Base-by-base conservation (phyloP, 2,329 filamentous ascomycete genomes). In the Stagonosporopsis cucurbitacearum region DNA sequence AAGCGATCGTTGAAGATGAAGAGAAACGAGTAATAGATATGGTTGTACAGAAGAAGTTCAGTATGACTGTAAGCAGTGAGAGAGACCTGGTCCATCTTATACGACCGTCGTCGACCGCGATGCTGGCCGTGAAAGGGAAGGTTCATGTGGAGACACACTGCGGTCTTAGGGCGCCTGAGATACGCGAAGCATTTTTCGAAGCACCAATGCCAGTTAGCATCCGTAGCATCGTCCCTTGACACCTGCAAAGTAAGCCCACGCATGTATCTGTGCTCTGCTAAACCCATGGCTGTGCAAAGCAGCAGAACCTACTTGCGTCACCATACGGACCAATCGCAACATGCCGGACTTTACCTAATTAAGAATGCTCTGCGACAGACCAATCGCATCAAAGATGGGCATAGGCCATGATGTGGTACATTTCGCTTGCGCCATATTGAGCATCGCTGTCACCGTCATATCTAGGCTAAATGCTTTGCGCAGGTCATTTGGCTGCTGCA, bases 271-370 rank as follows among this genome's bases (percentile, higher is more conserved):
- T 46, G 46, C 52, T 33, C 19, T 15, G 7, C 22, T 35, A 20
- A 20, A 26, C 23, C 2, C 28, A 52, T 48, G 47, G 47, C 54
- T 57, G 47, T 43, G 47, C 41, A 42, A 12, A n/a, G 22, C 11
- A 13, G 36, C 40, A 51, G 56, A 56, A 25, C 63, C 55, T 59
- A 58, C 22, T 62, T 54, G 22, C 51, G 61, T 17, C 25, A 54
- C 30, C 59, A 50, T 40, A 58, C 62, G 63, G 33, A 26, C 63
- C 65, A 66, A 67, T 67, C 58, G 58, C 51, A 63, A 37, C 23
- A 13, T 28, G 9, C 7, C 3, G 23, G 15, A 23, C 51, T 23
- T 42, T 54, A 37, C 52, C 35, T 55, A 23, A 23, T 50, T 19
- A 9, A 23, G 52, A 22, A 15, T 39, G 36, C 52, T 41, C 46